Base-by-base conservation (phyloP, 495 filamentous ascomycete genomes). In the Trichoderma parareesei region DNA sequence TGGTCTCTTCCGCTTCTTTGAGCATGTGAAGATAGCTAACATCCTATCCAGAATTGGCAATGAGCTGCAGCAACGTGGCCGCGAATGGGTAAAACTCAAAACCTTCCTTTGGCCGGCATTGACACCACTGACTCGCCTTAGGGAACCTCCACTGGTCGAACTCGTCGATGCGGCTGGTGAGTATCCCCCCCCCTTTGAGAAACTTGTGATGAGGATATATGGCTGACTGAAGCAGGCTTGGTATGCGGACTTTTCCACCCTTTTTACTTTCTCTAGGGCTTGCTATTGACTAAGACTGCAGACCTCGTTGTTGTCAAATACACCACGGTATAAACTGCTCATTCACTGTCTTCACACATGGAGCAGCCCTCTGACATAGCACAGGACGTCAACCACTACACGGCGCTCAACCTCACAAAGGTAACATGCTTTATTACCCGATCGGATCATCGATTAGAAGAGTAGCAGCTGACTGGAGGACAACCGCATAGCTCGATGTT, bases 111-210 rank as follows among this genome's bases (percentile, higher is more conserved):
- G 4, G 53, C 16, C 57, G n/a, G 9, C 44, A 10, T 61, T 42
- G 27, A 27, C 4, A 37, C 46, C 6, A 16, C 61, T 38, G 11
- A 67, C n/a, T 48, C 59, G 67, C 74, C 65, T 76, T 87, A 87
- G 73, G 92, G 91, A 66, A 90, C 90, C 42, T 96, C 88, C 53
- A 96, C 92, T 33, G 92, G 93, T 65, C 85, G 93, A 63, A 85
- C 78, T 68, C 87, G 93, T 27, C 85, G 92, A 57, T 96, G 92
- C 72, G 93, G 92, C 38, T 96, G 90, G 57, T 60, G 18, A 60
- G 57, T 16, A 8, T 35, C 27, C 37, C 18, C n/a, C 27, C 57
- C 11, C 27, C 27, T 20, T 6, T 37, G 7, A 40, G 5, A 11
- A 3, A 37, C 14, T 1, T 40, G 16, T 9, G 57, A 5, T 8